Evolutionary conservation across 2,329 filamentous ascomycete species (phyloP), one percentile per base, ranked within the genome.

Genomic region (Fusarium keratoplasticum): DNA sequence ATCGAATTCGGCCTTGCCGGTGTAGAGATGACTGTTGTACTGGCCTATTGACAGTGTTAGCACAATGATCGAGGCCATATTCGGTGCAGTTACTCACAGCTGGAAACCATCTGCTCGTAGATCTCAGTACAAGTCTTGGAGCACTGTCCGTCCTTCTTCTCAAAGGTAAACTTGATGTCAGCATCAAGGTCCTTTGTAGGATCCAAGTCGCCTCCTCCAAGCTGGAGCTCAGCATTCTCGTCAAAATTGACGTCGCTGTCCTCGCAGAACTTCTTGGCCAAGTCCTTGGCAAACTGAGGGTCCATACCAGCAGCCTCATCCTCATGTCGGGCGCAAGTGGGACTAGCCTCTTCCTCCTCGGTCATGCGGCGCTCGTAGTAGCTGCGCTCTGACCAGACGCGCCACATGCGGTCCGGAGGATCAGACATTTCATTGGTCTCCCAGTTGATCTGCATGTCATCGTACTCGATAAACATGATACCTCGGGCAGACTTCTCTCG

Each of bases 191-290:
- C 54, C 22, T 50, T 47, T 3, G 65, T 33, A 31, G 64, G 65
- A 29, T 70, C 60, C 60, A 68, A 40, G 50, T 61, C 68, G 13
- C 68, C 55, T 13, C 68, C 61, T 33, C 61, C 61, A 58, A 70
- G 68, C 35, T 67, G 52, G 20, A 70, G 55, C 22, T 70, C 65
- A 8, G 55, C 61, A 27, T 64, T n/a, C 18, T 60, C 42, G 25
- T 58, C 54, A 38, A 57, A 38, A 10, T 57, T 57, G 54, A 57
- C 33, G 8, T 57, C 54, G 3, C 54, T 57, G 0, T 27, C 54
- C 54, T 57, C 54, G 2, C 54, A 57, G 14, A 57, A 57, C 54
- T 38, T 57, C 54, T 38, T 57, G 16, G 54, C 54, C 8, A 57
- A 10, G 25, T 27, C 54, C 54, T 57, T 57, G 14, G 54, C 54